These are phyloP conservation scores for Solanum chiquidenum DNA, from an alignment of 257 asterid species.

Conservation along the genomic window DNA sequence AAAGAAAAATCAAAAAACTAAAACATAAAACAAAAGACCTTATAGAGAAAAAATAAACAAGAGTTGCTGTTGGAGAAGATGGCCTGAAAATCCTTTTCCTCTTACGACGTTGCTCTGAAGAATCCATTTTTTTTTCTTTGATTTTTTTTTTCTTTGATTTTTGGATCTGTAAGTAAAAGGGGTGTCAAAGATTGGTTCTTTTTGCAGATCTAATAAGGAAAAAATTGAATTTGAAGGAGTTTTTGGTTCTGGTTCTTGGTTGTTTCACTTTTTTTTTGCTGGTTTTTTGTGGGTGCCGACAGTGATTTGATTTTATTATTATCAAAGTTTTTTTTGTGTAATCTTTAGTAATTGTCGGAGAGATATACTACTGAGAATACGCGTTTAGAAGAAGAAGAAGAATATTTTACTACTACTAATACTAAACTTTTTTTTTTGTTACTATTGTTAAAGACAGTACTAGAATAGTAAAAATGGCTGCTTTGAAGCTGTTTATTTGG, in stretches of 20 bases:
- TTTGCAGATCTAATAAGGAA: background rate
- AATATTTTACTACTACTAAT: background rate
- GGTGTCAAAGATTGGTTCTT: background rate
- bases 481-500: background rate
- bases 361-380: background rate
- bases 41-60: conserved; percentile 35
- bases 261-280: background rate
- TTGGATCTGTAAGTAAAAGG: background rate
- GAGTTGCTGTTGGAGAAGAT: conserved; percentile 11
- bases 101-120: conserved; percentile 74
- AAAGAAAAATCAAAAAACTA: conserved; percentile 40
- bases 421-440: background rate
- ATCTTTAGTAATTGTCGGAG: conserved; percentile 37
- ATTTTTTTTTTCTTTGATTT: background rate
- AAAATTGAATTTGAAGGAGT: background rate
- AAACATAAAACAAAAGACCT: conserved; percentile 54
- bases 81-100: conserved; percentile 53
- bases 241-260: conserved; percentile 12
- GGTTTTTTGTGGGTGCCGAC: conserved; percentile 28
- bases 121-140: conserved; percentile 34
- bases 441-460: background rate
- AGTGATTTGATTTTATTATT: conserved; percentile 12
- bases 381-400: background rate
- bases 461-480: background rate
- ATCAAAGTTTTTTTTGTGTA: conserved; percentile 11